Percentiles rank a stretch among this genome's conserved stretches.
Conservation (phyloP, 106 monocot genomes). For the Dioscorea zingiberensis region DNA sequence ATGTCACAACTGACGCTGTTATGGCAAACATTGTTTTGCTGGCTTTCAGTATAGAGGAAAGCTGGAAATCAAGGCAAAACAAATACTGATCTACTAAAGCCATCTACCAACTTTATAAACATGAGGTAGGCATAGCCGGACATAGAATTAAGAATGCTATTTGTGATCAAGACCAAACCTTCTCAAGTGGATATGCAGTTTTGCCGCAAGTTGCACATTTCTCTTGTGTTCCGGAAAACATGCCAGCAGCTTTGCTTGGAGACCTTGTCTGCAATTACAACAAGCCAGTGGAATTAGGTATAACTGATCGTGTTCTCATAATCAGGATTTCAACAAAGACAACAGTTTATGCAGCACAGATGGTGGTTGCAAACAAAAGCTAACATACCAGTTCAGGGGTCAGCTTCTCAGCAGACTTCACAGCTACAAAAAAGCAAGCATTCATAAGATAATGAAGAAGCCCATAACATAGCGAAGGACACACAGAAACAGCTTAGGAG, state of each 20-base stretch:
- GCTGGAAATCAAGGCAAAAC: too few relatives aligned
- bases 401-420: constrained; percentile 42
- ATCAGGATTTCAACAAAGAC: too few relatives aligned
- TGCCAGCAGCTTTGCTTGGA: constrained; percentile 74
- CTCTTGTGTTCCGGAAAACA: constrained; percentile 89
- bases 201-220: constrained; percentile 81
- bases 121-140: too few relatives aligned
- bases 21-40: too few relatives aligned
- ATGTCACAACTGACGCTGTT: too few relatives aligned
- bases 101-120: too few relatives aligned
- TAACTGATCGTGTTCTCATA: too few relatives aligned
- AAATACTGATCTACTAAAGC: too few relatives aligned
- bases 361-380: not conserved
- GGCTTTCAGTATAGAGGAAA: too few relatives aligned
- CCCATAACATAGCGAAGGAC: not conserved
- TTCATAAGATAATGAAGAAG: not conserved
- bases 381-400: constrained; percentile 40
- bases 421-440: constrained; percentile 22
- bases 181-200: constrained; percentile 88
- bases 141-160: not conserved
- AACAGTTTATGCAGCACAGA: not conserved
- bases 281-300: not conserved
- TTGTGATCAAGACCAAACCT: constrained; percentile 26
- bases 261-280: constrained; percentile 45
- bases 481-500: not conserved